phyloP scores from a whole-genome alignment of 1,284 basidiomycete genomes.

The Ustanciosporium gigantosporum region DNA sequence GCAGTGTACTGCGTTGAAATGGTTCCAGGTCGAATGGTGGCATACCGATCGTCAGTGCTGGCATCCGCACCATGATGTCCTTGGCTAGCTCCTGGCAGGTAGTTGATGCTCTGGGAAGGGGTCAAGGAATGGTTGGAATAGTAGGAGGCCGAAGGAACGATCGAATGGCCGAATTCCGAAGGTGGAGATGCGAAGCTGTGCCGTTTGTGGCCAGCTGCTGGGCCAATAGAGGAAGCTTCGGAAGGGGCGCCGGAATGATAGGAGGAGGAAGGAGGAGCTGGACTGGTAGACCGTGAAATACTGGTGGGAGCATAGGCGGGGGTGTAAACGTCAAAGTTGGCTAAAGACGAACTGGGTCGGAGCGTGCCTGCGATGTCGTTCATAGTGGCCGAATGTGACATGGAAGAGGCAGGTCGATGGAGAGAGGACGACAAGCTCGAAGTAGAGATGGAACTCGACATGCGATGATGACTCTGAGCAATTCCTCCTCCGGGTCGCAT shows the following conservation, averaged over 20 bases:
- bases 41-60: constrained; percentile 33
- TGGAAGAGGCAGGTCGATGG: constrained; percentile 11
- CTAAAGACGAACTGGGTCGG: constrained; percentile 51
- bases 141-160: constrained; percentile 26
- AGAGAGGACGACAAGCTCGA: constrained; percentile 19
- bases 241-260: constrained; percentile 4
- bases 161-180: constrained; percentile 16
- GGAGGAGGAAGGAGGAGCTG: constrained; percentile 17
- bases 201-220: constrained; percentile 10
- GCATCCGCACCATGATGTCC: too few relatives aligned
- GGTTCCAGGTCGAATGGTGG: constrained; percentile 19
- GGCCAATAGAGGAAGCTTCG: constrained; percentile 5
- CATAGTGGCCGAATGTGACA: constrained; percentile 28
- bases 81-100: too few relatives aligned
- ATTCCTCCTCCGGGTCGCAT: constrained; percentile 39
- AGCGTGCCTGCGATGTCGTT: constrained; percentile 40
- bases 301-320: constrained; percentile 52
- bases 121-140: constrained; percentile 34
- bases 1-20: constrained; percentile 10
- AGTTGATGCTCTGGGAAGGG: constrained; percentile 25
- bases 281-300: constrained; percentile 41
- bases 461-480: constrained; percentile 10
- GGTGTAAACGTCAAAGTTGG: constrained; percentile 50
- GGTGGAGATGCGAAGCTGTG: constrained; percentile 23
- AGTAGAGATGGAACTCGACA: constrained; percentile 35